Percentiles rank a stretch among this genome's conserved stretches.
Conservation (phyloP, 2,329 filamentous ascomycete genomes). For the Verticillium nubilum region DNA sequence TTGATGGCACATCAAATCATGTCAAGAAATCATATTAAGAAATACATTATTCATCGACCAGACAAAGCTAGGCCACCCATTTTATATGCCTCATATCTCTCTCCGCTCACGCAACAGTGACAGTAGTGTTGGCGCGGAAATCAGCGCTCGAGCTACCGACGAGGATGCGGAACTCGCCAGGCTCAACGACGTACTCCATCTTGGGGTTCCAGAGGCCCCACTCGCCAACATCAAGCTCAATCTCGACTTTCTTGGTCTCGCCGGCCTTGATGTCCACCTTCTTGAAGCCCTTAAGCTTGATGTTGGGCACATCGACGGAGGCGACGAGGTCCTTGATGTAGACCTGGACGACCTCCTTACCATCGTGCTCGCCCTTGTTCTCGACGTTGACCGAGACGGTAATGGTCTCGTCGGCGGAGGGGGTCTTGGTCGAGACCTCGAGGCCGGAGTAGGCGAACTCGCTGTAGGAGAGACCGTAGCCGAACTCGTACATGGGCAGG, state of each 20-base stretch:
- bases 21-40: neutral
- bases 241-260: conserved; percentile 44
- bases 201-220: conserved; percentile 52
- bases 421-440: conserved; percentile 41
- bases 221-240: conserved; percentile 50
- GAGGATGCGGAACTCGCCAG: conserved; percentile 58
- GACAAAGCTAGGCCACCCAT: neutral
- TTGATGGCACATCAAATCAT: no score
- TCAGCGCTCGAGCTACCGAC: conserved; percentile 57
- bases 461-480: conserved; percentile 62
- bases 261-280: conserved; percentile 59
- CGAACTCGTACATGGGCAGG: conserved; percentile 57
- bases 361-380: conserved; percentile 52
- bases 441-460: conserved; percentile 55
- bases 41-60: neutral
- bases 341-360: conserved; percentile 62
- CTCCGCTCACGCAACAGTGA: conserved; percentile 36
- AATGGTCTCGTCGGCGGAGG: conserved; percentile 43
- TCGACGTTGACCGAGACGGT: conserved; percentile 57
- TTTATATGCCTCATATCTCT: neutral
- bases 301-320: conserved; percentile 59
- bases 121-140: conserved; percentile 48
- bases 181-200: conserved; percentile 71
- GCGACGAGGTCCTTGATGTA: conserved; percentile 60
- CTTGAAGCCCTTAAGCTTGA: conserved; percentile 59